Evolutionary conservation across 192 early-diverging fungal genomes (phyloP).

Genomic region (Coemansia sp.): DNA sequence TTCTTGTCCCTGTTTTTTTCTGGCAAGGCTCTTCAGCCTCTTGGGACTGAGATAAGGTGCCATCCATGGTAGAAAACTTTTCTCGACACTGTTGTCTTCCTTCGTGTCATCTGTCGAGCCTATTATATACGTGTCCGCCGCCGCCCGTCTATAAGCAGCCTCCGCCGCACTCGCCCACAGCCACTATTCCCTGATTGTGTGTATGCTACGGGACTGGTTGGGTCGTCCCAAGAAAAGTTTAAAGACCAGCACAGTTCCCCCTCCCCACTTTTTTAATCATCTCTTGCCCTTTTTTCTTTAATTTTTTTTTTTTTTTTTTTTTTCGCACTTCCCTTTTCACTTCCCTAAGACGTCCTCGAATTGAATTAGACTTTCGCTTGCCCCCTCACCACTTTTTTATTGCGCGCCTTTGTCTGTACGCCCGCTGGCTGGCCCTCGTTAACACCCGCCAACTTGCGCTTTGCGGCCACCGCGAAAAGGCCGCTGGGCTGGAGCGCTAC

Average conservation of each 20-base stretch:
- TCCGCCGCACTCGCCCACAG: background rate
- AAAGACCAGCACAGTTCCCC: conserved; percentile 2
- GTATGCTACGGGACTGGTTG: background rate
- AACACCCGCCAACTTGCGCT: background rate
- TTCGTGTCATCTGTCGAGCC: background rate
- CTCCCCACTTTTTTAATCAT: background rate
- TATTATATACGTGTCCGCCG: background rate
- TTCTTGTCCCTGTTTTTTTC: background rate
- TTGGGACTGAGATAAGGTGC: background rate
- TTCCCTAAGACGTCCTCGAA: background rate
- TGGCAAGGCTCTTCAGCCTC: background rate
- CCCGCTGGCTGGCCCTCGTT: conserved; percentile 1
- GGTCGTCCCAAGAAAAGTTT: background rate
- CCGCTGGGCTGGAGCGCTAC: background rate
- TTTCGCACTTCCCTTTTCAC: background rate
- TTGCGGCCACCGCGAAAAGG: background rate
- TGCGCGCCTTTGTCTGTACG: background rate
- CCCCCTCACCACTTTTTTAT: background rate
- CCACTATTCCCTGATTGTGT: background rate
- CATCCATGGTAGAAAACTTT: background rate
- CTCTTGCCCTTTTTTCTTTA: conserved; percentile 2
- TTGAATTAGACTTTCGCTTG: background rate
- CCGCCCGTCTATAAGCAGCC: background rate
- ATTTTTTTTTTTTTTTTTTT: conserved; percentile 4
- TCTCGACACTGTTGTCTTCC: background rate